Evolutionary conservation across 2,329 filamentous ascomycete species (phyloP).

Genomic region (Gaeumannomyces sp.): DNA sequence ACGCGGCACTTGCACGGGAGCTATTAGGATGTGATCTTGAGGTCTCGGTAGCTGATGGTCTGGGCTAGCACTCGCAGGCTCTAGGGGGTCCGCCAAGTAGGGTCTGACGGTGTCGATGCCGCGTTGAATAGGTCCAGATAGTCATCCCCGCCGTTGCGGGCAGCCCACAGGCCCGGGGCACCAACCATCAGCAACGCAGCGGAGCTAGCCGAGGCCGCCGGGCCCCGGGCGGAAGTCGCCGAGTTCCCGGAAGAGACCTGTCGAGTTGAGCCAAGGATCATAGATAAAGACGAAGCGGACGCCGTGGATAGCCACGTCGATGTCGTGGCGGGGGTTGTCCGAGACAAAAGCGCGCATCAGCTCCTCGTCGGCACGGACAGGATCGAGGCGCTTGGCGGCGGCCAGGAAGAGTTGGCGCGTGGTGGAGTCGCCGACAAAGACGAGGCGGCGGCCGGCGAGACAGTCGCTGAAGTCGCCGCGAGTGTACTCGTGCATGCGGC

Average conservation of each 20-base stretch:
- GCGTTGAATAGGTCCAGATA: constrained; percentile 38
- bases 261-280: constrained; percentile 56
- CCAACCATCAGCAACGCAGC: constrained; percentile 46
- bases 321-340: constrained; percentile 36
- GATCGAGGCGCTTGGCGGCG: constrained; percentile 41
- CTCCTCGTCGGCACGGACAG: constrained; percentile 28
- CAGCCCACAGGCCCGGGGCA: constrained; percentile 48
- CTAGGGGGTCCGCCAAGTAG: constrained; percentile 21
- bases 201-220: constrained; percentile 20
- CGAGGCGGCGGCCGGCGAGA: constrained; percentile 42
- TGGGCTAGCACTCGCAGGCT: constrained; percentile 8
- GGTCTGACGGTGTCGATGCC: constrained; percentile 39
- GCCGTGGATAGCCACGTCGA: constrained; percentile 36
- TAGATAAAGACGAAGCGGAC: constrained; percentile 50
- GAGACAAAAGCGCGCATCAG: constrained; percentile 27
- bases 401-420: constrained; percentile 57
- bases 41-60: constrained; percentile 13
- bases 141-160: constrained; percentile 40
- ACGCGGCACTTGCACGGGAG: constrained; percentile 34
- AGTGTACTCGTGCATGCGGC: constrained; percentile 51
- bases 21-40: constrained; percentile 22
- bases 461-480: constrained; percentile 46
- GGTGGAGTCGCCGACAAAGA: constrained; percentile 56
- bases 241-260: constrained; percentile 34
- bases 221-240: constrained; percentile 25